Conservation (phyloP, 768 basidiomycete species). For the Sutorius australiensis region DNA sequence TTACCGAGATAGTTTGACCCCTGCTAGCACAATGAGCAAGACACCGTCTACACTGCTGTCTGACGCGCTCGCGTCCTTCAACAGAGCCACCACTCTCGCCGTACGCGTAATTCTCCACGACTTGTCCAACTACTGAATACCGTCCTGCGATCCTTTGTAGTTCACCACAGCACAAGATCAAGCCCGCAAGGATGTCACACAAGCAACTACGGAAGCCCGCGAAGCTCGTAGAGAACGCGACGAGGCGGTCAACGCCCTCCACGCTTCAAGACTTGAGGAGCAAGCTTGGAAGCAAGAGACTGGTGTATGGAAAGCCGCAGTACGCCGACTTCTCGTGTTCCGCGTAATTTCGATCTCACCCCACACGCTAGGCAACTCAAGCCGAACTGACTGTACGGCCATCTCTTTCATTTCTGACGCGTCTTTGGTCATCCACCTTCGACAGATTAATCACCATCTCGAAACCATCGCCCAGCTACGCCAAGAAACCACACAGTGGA, state of each 20-base stretch:
- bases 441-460: slow-evolving; percentile 55
- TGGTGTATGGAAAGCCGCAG: slow-evolving; percentile 42
- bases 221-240: slow-evolving; percentile 51
- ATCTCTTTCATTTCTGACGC: background rate
- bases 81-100: slow-evolving; percentile 38
- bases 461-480: slow-evolving; percentile 60
- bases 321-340: slow-evolving; percentile 33
- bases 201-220: slow-evolving; percentile 42
- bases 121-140: background rate
- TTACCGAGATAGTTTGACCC: slow-evolving; percentile 21
- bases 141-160: slow-evolving; percentile 29
- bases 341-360: slow-evolving; percentile 8
- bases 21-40: slow-evolving; percentile 25
- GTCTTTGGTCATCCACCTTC: background rate
- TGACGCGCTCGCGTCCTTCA: slow-evolving; percentile 41
- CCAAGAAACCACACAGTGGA: slow-evolving; percentile 67
- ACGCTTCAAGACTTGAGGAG: slow-evolving; percentile 41
- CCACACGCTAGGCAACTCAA: slow-evolving; percentile 43
- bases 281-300: slow-evolving; percentile 47
- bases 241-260: slow-evolving; percentile 44
- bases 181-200: slow-evolving; percentile 49
- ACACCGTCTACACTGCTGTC: slow-evolving; percentile 36
- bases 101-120: slow-evolving; percentile 25
- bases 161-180: slow-evolving; percentile 55
- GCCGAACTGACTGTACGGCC: slow-evolving; percentile 51